Base-by-base conservation (phyloP, 306 rosid genomes). In the Dalbergia cultrata region DNA sequence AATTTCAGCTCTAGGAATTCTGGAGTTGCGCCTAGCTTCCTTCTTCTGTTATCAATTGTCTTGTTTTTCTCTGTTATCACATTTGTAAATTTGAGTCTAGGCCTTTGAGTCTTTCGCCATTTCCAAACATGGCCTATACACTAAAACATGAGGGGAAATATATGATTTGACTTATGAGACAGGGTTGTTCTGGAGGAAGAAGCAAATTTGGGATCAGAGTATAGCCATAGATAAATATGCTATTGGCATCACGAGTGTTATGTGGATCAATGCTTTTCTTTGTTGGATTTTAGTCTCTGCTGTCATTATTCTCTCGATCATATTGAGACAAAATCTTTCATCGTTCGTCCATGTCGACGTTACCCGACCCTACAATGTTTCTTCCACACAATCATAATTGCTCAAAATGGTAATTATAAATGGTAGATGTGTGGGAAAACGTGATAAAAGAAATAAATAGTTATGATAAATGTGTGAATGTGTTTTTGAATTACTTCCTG, bases 81-180 rank as follows among this genome's bases (percentile, higher is more conserved):
- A 56, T 70, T 58, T 87, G 90, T 87, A 84, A 81, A 74, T 58
- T 61, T 17, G n/a, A 77, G 73, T 68, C 61, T 74, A 73, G 86
- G 53, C 60, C 41, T 50, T 22, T 59, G 35, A 61, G 8, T 17
- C 3, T 39, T 65, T 34, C 11, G 2, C 21, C 67, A 54, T 16
- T 74, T 75, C 35, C 70, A 53, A 53, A 62, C 75, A 57, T 70
- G 78, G 60, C 14, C 33, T 60, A 26, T 13, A 17, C 7, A 16
- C 31, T 26, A 26, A 26, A 26, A 26, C 31, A 26, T 26, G 31
- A 61, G 68, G 73, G 49, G 34, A 72, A 56, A 22, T 64, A 45
- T 58, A 37, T 58, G 58, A 79, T 75, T 26, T 41, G 34, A 78
- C 52, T 79, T 54, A 3, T 34, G 19, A 70, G 62, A 22, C 70